phyloP scores from a whole-genome alignment of 2,329 filamentous ascomycete species.

The Pestalotiopsis sp. region DNA sequence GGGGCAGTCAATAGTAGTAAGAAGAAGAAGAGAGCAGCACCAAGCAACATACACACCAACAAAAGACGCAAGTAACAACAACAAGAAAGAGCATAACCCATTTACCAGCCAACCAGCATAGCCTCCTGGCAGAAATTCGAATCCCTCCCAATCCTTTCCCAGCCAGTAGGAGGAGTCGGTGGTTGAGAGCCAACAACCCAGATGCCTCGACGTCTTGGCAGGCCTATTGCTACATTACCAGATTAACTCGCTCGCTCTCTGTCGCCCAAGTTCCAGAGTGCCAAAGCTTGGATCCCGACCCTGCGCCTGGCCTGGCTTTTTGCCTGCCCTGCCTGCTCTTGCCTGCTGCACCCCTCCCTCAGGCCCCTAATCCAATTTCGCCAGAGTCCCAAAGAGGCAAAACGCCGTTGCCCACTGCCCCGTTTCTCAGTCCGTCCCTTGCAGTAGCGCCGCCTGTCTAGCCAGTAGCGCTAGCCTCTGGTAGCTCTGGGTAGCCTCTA shows the following conservation, averaged over 20 bases:
- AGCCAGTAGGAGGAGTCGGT: neutral
- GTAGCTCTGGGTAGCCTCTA: neutral
- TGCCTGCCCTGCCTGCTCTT: neutral
- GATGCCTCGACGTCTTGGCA: neutral
- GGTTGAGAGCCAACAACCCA: neutral
- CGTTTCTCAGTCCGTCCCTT: slow-evolving; percentile 8
- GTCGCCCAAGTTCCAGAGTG: neutral
- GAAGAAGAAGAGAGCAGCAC: neutral
- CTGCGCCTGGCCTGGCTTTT: neutral
- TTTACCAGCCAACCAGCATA: neutral
- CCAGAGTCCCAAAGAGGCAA: neutral
- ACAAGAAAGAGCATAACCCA: neutral
- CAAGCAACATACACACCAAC: too few species aligned
- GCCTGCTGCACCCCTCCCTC: neutral
- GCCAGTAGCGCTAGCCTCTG: neutral
- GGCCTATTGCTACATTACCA: neutral
- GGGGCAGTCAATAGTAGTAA: neutral
- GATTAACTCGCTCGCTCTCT: neutral
- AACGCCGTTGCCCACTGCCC: slow-evolving; percentile 7
- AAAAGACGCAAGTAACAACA: neutral
- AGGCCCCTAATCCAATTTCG: slow-evolving; percentile 5
- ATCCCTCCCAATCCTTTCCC: neutral
- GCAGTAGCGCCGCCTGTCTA: slow-evolving; percentile 12
- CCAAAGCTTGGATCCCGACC: neutral
- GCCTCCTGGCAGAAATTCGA: neutral